A percentile compares a stretch with the other conserved stretches of the same genome.
phyloP scores from a whole-genome alignment of 306 rosid species.

The Citrullus amarus region DNA sequence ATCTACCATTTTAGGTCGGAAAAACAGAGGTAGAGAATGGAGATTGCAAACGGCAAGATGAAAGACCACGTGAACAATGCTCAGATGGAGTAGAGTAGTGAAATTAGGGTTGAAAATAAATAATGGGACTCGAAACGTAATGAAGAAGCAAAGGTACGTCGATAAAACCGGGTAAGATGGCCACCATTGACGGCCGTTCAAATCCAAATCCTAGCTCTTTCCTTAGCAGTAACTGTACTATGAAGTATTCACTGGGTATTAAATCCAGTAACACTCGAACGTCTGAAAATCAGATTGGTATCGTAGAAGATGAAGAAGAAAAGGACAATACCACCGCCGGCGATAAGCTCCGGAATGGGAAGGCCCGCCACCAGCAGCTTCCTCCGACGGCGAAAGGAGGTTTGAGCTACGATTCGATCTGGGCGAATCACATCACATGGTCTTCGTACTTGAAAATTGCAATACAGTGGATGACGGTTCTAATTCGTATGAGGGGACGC shows the following conservation, averaged over 20 bases:
- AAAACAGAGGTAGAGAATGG: not conserved
- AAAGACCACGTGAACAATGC: not conserved
- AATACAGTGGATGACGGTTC: not conserved
- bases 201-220: not conserved
- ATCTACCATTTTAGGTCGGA: slow-evolving; percentile 51
- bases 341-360: not conserved
- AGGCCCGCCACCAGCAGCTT: not conserved
- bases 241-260: not conserved
- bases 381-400: not conserved
- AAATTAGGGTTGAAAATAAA: not conserved
- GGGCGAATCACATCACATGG: not conserved
- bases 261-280: not conserved
- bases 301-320: not conserved
- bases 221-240: not conserved
- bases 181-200: slow-evolving; percentile 18
- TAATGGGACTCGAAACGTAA: slow-evolving; percentile 5
- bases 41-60: slow-evolving; percentile 1
- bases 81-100: not conserved
- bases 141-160: slow-evolving; percentile 16
- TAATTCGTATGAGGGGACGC: not conserved
- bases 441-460: not conserved
- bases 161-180: slow-evolving; percentile 7
- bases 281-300: not conserved
- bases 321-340: not conserved
- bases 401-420: not conserved